phyloP scores from a whole-genome alignment of 208 protist species.

The Leishmania arabica region DNA sequence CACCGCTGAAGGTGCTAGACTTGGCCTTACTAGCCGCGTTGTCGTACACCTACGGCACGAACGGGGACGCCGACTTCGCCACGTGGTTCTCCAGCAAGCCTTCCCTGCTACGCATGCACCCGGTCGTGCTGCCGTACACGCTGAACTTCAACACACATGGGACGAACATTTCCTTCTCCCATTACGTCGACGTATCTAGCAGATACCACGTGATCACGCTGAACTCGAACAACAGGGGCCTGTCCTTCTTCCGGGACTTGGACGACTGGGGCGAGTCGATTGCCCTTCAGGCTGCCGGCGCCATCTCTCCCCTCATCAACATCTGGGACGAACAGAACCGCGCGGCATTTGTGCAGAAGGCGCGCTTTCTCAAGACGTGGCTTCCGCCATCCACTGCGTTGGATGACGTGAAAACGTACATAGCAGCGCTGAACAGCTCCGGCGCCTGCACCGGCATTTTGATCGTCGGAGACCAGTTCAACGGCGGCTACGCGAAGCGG shows the following conservation, averaged over 20 bases:
- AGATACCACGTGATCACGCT: slow-evolving; percentile 87
- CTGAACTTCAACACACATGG: slow-evolving; percentile 68
- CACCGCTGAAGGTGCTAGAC: slow-evolving; percentile 60
- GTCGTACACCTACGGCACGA: slow-evolving; percentile 65
- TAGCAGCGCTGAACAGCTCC: slow-evolving; percentile 35
- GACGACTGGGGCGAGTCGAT: slow-evolving; percentile 87
- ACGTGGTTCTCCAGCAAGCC: slow-evolving; percentile 74
- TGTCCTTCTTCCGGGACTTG: slow-evolving; percentile 72
- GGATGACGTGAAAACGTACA: slow-evolving; percentile 50
- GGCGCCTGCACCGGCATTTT: slow-evolving; percentile 43
- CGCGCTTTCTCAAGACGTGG: slow-evolving; percentile 69
- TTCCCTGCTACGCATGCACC: slow-evolving; percentile 63
- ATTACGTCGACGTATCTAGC: slow-evolving; percentile 72
- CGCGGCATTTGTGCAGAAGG: slow-evolving; percentile 51
- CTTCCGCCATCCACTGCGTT: slow-evolving; percentile 62
- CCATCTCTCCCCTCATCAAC: slow-evolving; percentile 68
- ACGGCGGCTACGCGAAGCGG: slow-evolving; percentile 87
- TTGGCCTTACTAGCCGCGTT: slow-evolving; percentile 75
- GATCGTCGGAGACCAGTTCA: slow-evolving; percentile 87
- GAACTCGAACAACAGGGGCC: slow-evolving; percentile 76
- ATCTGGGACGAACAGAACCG: slow-evolving; percentile 73
- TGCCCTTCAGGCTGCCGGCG: slow-evolving; percentile 61
- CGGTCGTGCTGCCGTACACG: slow-evolving; percentile 54
- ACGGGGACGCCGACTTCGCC: slow-evolving; percentile 73
- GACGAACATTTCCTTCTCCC: slow-evolving; percentile 69